Conservation (phyloP, 1,284 basidiomycete genomes). For the Heterobasidion occidentale region DNA sequence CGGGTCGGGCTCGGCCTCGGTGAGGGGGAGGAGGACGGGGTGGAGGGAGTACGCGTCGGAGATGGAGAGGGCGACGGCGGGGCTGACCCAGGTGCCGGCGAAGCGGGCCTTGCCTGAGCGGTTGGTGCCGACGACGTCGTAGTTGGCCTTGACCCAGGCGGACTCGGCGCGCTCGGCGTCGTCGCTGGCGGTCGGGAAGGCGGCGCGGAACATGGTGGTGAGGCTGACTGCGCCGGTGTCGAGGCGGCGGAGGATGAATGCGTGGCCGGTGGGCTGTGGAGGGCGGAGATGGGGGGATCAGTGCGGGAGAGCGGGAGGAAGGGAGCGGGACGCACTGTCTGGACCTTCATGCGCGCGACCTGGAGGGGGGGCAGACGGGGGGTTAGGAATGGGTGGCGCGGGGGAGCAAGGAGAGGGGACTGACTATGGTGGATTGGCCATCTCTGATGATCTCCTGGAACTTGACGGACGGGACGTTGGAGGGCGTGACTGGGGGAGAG, state of each 20-base stretch:
- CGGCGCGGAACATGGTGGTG: conserved; percentile 97
- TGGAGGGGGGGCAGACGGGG: conserved; percentile 18
- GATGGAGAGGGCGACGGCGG: conserved; percentile 61
- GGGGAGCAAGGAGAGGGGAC: conserved; percentile 9
- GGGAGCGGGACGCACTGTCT: conserved; percentile 54
- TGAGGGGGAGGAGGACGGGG: conserved; percentile 57
- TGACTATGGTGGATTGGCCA: conserved; percentile 57
- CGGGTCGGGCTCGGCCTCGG: conserved; percentile 74
- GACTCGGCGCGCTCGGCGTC: conserved; percentile 80
- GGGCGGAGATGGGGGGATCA: conserved; percentile 1
- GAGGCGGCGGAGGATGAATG: conserved; percentile 93
- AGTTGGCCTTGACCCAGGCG: conserved; percentile 77
- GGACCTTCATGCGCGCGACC: conserved; percentile 91
- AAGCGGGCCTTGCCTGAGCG: conserved; percentile 74
- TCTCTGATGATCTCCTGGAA: conserved; percentile 67
- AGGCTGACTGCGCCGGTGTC: conserved; percentile 94
- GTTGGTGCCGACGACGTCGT: conserved; percentile 78
- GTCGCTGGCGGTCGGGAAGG: conserved; percentile 82
- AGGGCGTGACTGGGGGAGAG: conserved; percentile 7
- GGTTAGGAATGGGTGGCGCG: conserved; percentile 7
- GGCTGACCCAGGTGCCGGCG: conserved; percentile 86
- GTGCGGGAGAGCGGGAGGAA: conserved; percentile 13
- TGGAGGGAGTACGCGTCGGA: conserved; percentile 56
- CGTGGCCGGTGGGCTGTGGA: conserved; percentile 63
- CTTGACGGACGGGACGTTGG: conserved; percentile 41